phyloP scores from a whole-genome alignment of 768 basidiomycete species.

The Mycena crocata region DNA sequence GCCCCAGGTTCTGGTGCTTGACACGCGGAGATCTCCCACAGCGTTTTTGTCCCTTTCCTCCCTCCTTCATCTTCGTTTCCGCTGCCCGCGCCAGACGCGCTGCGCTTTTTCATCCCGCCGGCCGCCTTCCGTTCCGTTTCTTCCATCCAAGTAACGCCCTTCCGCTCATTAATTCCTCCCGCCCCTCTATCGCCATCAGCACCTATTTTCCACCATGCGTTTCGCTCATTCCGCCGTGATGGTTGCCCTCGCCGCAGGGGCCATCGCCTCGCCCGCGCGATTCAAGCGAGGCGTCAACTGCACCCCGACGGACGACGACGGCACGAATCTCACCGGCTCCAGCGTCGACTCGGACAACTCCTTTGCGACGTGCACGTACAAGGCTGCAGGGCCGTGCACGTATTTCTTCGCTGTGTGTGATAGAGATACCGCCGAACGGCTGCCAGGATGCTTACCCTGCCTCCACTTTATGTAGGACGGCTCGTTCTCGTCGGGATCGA shows the following conservation, averaged over 20 bases:
- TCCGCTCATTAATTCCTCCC: background rate
- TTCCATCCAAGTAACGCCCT: background rate
- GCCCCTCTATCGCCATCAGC: background rate
- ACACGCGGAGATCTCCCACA: background rate
- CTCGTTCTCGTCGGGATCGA: constrained; percentile 25
- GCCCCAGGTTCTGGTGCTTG: too few species aligned
- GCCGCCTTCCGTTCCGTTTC: background rate
- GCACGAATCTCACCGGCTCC: constrained; percentile 2
- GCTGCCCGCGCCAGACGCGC: constrained; percentile 18
- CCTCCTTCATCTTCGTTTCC: constrained; percentile 3
- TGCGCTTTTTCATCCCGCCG: constrained; percentile 9
- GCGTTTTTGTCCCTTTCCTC: background rate
- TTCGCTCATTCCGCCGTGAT: background rate
- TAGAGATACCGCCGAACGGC: background rate
- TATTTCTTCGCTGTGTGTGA: constrained; percentile 22
- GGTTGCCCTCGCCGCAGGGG: constrained; percentile 5
- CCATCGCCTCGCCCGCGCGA: background rate
- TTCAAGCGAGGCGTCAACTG: constrained; percentile 8
- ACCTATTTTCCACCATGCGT: constrained; percentile 1
- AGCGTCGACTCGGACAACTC: background rate
- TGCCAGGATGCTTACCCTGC: background rate
- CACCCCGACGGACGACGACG: background rate
- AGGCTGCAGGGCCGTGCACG: constrained; percentile 14
- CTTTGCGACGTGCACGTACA: constrained; percentile 19
- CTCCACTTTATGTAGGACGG: constrained; percentile 4